Base-by-base conservation (phyloP, 768 basidiomycete species). In the Chalciporus chontae region DNA sequence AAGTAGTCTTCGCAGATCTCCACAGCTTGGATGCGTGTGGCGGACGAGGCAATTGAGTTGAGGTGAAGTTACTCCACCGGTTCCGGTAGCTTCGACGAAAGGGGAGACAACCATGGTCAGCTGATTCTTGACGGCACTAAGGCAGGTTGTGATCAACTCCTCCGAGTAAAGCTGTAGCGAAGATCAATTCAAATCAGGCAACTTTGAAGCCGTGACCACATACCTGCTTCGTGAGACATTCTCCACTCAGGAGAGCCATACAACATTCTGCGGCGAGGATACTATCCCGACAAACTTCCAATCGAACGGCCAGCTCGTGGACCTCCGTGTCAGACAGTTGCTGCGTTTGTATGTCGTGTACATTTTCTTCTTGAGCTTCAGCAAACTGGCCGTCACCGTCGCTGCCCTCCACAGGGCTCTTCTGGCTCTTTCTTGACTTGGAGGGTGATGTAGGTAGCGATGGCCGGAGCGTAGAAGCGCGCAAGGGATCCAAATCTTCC, bases 141-240 rank as follows among this genome's bases (percentile, higher is more conserved):
- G 73, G 69, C 93, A 91, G 0, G 79, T 73, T 0, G 84, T 84
- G 53, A 99, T 90, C 10, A 94, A 75, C 63, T 99, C 96, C 65
- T 97, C 93, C 0, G 95, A 96, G 66, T 95, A 95, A 8, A 97
- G 72, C 88, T 94, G 60, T 7, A 32, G 34, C 17, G 32, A 1
- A 43, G 36, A 51, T 56, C 24, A 40, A 40, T 27, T 42, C 18
- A 8, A 26, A 29, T 49, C 23, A 8, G 47, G 23, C 19, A 50
- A 34, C 26, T 42, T 42, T 11, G 15, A 15, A 23, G 27, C 18
- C 9, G 14, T 48, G 47, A 21, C 40, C 19, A 54, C 79, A 32
- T 41, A 92, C 94, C 79, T 94, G 90, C 66, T 95, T 95, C 2
- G 90, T 80, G 48, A 95, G 71, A 19, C 87, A 76, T 54, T 91